These are phyloP conservation scores for Cyamopsis tetragonoloba DNA, from an alignment of 306 rosid species.

Conservation along the genomic window DNA sequence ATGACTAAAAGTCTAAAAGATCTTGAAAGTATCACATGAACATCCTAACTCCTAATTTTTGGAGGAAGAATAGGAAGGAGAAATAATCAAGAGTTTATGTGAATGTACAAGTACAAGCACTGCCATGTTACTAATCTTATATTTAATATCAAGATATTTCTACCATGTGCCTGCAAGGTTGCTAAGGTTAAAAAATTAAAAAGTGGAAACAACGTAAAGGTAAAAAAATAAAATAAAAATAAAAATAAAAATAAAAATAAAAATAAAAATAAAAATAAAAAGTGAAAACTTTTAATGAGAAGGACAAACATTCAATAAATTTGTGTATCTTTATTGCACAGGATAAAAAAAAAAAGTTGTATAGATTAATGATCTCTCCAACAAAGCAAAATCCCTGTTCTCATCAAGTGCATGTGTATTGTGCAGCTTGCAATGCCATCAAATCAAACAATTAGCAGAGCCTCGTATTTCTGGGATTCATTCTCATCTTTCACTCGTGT, in stretches of 20 bases:
- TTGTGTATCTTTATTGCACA: no score
- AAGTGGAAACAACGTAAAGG: no score
- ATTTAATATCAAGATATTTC: no score
- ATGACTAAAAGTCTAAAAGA: background rate
- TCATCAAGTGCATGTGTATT: slow-evolving; percentile 9
- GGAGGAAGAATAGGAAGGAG: background rate
- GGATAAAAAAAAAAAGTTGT: no score
- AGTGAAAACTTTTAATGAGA: no score
- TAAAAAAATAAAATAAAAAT: no score
- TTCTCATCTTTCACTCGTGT: slow-evolving; percentile 2
- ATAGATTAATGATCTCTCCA: background rate
- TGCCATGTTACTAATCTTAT: background rate
- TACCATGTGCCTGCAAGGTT: no score
- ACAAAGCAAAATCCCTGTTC: background rate
- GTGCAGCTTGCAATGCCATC: slow-evolving; percentile 1
- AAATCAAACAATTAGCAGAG: slow-evolving; percentile 11
- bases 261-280: no score
- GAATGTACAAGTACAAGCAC: background rate
- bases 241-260: no score
- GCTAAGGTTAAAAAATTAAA: no score
- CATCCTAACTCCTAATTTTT: background rate
- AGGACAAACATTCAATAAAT: no score
- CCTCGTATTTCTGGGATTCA: slow-evolving; percentile 5
- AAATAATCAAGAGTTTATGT: background rate
- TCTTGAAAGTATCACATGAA: background rate